Evolutionary conservation across 1,284 basidiomycete species (phyloP).

Genomic region (Irpex sp.): DNA sequence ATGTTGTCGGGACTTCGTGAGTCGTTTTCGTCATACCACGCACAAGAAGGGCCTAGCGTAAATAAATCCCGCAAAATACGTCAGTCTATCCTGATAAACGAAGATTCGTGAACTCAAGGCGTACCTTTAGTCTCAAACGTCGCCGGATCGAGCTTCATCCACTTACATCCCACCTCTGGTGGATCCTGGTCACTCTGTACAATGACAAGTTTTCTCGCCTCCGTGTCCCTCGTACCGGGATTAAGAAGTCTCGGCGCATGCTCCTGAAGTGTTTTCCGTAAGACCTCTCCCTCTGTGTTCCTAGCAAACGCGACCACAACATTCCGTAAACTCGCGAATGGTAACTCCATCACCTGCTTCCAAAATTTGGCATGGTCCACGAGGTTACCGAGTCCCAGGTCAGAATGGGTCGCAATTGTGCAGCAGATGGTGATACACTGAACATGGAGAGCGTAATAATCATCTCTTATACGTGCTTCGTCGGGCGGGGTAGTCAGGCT

Average conservation of each 20-base stretch:
- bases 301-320: not conserved
- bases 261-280: not conserved
- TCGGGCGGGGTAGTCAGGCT: not conserved
- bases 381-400: not conserved
- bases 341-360: not conserved
- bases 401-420: not conserved
- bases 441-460: not conserved
- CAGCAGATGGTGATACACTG: not conserved
- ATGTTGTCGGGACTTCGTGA: not conserved
- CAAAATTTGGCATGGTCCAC: not conserved
- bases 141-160: not conserved
- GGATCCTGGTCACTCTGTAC: not conserved
- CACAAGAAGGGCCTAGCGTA: not conserved
- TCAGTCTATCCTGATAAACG: no score
- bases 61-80: not conserved
- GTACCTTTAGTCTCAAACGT: not conserved
- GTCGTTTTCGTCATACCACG: not conserved
- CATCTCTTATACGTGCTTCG: not conserved
- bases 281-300: not conserved
- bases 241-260: not conserved
- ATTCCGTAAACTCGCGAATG: not conserved
- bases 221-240: not conserved
- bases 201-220: not conserved
- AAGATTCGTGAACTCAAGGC: no score
- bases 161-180: not conserved